These are phyloP conservation scores for Aspergillus biplanus DNA, from an alignment of 495 filamentous ascomycete species.

Conservation along the genomic window DNA sequence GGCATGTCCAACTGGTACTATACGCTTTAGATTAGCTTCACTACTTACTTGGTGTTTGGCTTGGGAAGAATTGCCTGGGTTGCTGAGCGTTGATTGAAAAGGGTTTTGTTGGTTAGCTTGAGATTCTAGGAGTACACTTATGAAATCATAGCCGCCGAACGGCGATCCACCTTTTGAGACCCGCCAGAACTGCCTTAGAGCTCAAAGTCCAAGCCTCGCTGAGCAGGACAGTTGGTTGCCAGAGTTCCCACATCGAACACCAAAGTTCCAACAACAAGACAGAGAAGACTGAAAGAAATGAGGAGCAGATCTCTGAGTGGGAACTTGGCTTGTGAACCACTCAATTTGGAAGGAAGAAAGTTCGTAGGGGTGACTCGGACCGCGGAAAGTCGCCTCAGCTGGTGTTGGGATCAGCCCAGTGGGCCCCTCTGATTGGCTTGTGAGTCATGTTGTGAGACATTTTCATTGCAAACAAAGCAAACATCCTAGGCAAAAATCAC, in stretches of 20 bases:
- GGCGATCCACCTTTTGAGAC: too few species aligned
- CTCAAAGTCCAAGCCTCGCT: too few species aligned
- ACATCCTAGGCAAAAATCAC: too few species aligned
- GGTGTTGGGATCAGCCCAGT: too few species aligned
- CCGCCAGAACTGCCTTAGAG: too few species aligned
- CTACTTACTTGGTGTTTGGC: not conserved
- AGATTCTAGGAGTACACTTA: too few species aligned
- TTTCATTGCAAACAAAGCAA: too few species aligned
- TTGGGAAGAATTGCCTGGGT: not conserved
- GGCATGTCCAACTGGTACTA: conserved; percentile 23
- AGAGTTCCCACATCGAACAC: too few species aligned
- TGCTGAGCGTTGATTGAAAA: not conserved
- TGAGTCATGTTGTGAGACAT: not conserved
- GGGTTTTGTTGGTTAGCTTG: too few species aligned
- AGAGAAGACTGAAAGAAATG: not conserved
- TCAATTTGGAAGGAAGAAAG: not conserved
- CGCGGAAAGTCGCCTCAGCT: not conserved
- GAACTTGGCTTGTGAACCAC: not conserved
- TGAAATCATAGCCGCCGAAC: too few species aligned
- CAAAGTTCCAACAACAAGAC: not conserved
- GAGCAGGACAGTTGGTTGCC: too few species aligned
- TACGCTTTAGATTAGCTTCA: conserved; percentile 12
- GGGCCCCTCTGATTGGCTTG: not conserved
- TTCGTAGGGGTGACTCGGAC: not conserved
- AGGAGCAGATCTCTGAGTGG: not conserved